Evolutionary conservation across 164 flowering plant genomes (phyloP).

Genomic region (Vitis riparia): DNA sequence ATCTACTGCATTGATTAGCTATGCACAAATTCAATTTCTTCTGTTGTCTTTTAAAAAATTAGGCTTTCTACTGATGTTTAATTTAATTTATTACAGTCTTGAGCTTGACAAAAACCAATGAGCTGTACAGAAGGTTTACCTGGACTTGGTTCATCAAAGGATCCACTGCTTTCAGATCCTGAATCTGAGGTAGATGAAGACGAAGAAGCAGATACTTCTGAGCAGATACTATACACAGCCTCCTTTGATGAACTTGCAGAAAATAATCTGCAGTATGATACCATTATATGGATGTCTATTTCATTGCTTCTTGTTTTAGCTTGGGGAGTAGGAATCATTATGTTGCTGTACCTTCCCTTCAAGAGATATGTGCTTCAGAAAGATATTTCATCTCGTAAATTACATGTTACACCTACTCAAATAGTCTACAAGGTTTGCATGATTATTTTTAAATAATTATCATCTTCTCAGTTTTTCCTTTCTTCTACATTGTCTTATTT

Average conservation of each 20-base stretch:
- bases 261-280: constrained; percentile 51
- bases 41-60: too few relatives aligned
- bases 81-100: not conserved
- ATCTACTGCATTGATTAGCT: too few relatives aligned
- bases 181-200: constrained; percentile 52
- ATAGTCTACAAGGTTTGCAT: constrained; percentile 71
- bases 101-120: constrained; percentile 47
- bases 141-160: constrained; percentile 37
- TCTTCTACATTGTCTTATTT: not conserved
- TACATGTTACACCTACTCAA: constrained; percentile 66
- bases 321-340: constrained; percentile 75
- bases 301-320: constrained; percentile 73
- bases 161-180: constrained; percentile 40
- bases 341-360: constrained; percentile 71
- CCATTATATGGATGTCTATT: constrained; percentile 69
- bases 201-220: constrained; percentile 34
- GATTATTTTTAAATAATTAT: not conserved
- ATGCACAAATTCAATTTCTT: too few relatives aligned
- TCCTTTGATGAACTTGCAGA: constrained; percentile 69
- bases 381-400: constrained; percentile 64
- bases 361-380: constrained; percentile 62
- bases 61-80: too few relatives aligned
- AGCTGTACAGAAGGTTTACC: constrained; percentile 47
- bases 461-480: not conserved
- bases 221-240: constrained; percentile 52